Percentiles rank a stretch among this genome's conserved stretches.
Conservation (phyloP, 2,329 filamentous ascomycete species). For the Epichloe glyceriae region DNA sequence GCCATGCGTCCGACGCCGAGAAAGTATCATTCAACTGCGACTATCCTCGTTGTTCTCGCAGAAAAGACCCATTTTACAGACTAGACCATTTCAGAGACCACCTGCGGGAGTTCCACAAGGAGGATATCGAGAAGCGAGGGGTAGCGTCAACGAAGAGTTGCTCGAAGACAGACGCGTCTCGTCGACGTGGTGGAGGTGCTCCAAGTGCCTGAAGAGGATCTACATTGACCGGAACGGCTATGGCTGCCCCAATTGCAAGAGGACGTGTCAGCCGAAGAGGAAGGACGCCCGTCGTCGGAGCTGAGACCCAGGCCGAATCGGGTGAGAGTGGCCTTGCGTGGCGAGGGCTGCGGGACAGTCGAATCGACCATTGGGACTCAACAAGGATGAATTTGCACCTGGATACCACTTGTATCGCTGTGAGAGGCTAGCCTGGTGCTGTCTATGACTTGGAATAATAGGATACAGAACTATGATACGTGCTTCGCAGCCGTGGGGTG, state of each 20-base stretch:
- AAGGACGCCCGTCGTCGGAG: constrained; percentile 21
- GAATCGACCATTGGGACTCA: no score
- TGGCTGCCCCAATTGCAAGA: constrained; percentile 34
- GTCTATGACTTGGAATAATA: no score
- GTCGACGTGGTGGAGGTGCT: constrained; percentile 40
- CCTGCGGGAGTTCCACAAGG: constrained; percentile 40
- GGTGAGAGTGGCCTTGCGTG: no score
- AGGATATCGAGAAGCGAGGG: constrained; percentile 39
- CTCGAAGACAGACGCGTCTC: constrained; percentile 25
- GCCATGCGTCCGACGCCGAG: constrained; percentile 28
- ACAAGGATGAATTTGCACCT: no score
- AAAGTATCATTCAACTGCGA: constrained; percentile 37
- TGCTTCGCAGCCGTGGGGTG: no score
- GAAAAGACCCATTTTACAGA: constrained; percentile 34
- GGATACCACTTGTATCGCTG: no score
- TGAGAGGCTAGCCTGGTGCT: no score
- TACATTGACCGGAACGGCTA: constrained; percentile 26
- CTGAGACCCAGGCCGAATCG: constrained; percentile 1
- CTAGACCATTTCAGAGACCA: constrained; percentile 46
- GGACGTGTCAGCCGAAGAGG: constrained; percentile 30
- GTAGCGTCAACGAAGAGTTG: constrained; percentile 24
- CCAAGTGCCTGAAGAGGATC: constrained; percentile 36
- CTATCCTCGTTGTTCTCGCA: constrained; percentile 35
- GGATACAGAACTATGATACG: no score
- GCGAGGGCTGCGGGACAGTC: no score